phyloP scores from a whole-genome alignment of 2,329 filamentous ascomycete genomes.

The Sporothrix schenckii region DNA sequence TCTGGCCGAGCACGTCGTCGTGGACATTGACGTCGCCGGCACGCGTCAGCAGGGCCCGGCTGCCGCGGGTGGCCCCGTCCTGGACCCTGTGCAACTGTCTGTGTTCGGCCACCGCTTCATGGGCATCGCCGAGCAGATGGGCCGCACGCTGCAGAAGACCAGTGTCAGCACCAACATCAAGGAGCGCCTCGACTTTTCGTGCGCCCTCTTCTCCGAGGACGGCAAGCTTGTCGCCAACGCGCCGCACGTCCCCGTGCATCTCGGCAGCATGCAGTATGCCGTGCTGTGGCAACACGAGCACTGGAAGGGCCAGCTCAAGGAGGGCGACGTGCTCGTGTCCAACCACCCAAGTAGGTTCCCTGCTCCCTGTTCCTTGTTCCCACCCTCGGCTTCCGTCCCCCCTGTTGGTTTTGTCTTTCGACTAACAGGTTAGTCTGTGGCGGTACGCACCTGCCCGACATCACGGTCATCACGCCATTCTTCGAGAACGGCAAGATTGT shows the following conservation, averaged over 20 bases:
- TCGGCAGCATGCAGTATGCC: slow-evolving; percentile 81
- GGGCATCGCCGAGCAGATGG: slow-evolving; percentile 86
- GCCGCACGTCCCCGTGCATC: slow-evolving; percentile 77
- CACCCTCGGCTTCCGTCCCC: too few relatives aligned
- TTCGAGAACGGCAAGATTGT: slow-evolving; percentile 71
- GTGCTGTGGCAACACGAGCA: slow-evolving; percentile 76
- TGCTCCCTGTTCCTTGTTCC: background rate
- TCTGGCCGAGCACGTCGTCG: slow-evolving; percentile 77
- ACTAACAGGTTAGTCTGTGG: slow-evolving; percentile 15
- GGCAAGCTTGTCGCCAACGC: slow-evolving; percentile 78
- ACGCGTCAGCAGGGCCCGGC: background rate
- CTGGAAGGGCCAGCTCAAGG: slow-evolving; percentile 76
- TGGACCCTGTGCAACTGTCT: slow-evolving; percentile 75
- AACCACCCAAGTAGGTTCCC: slow-evolving; percentile 63
- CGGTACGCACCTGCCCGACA: slow-evolving; percentile 74
- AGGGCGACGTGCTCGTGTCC: slow-evolving; percentile 78
- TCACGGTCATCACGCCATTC: slow-evolving; percentile 77
- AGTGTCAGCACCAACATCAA: slow-evolving; percentile 81
- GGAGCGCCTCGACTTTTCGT: slow-evolving; percentile 81
- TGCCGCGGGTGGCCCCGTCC: slow-evolving; percentile 42
- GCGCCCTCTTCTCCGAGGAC: slow-evolving; percentile 74
- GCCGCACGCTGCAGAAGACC: slow-evolving; percentile 75
- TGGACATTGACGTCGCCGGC: slow-evolving; percentile 34
- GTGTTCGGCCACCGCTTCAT: slow-evolving; percentile 84
- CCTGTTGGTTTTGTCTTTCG: background rate